A percentile compares a stretch with the other conserved stretches of the same genome.
These are phyloP conservation scores for Pisolithus orientalis DNA, from an alignment of 768 basidiomycete genomes.

Conservation along the genomic window DNA sequence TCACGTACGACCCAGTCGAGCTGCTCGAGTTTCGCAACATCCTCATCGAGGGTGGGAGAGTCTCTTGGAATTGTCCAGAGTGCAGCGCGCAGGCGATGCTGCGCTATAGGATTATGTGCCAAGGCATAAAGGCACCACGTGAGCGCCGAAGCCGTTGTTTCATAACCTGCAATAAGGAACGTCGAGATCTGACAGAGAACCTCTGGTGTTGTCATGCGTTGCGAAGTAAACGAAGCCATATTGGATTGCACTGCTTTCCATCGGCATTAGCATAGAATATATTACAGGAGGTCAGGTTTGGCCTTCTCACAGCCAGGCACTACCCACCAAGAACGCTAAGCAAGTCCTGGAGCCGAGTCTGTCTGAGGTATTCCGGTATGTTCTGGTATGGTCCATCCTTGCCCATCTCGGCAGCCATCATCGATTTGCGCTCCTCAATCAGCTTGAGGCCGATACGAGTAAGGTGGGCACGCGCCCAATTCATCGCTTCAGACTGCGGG, in stretches of 20 bases:
- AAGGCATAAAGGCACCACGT: constrained; percentile 62
- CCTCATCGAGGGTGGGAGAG: constrained; percentile 16
- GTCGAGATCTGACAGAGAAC: constrained; percentile 58
- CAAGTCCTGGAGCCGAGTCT: constrained; percentile 39
- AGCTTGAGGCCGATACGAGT: constrained; percentile 47
- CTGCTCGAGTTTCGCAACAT: constrained; percentile 40
- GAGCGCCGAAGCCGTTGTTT: constrained; percentile 52
- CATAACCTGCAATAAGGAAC: constrained; percentile 61
- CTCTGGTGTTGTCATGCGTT: constrained; percentile 52
- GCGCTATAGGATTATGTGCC: constrained; percentile 38
- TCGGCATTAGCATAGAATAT: neutral
- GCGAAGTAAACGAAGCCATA: constrained; percentile 34
- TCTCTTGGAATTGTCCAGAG: constrained; percentile 25
- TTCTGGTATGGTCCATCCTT: constrained; percentile 12
- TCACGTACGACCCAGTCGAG: constrained; percentile 61
- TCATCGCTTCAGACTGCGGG: constrained; percentile 38
- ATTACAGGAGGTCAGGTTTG: neutral
- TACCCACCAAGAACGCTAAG: constrained; percentile 49
- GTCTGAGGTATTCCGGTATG: constrained; percentile 9
- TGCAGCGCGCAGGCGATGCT: constrained; percentile 41
- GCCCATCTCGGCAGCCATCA: constrained; percentile 25
- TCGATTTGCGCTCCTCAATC: constrained; percentile 43
- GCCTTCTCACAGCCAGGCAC: constrained; percentile 1
- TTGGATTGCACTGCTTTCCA: constrained; percentile 53
- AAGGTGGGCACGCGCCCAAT: constrained; percentile 40